A percentile compares a stretch with the other conserved stretches of the same genome.
These are phyloP conservation scores for Avicennia marina DNA, from an alignment of 257 asterid genomes.

Conservation along the genomic window DNA sequence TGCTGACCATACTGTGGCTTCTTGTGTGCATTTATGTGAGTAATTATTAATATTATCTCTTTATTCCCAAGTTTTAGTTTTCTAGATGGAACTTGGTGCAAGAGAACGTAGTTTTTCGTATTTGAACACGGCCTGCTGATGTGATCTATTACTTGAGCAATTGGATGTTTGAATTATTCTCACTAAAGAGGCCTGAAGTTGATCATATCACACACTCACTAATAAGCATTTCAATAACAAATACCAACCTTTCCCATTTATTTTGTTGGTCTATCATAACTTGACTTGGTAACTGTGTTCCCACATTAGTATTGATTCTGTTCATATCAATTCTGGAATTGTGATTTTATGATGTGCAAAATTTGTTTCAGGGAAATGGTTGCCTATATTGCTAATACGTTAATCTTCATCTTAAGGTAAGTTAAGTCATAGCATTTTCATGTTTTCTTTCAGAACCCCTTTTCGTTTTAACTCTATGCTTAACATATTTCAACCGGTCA, in stretches of 20 bases:
- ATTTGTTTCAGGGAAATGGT: slow-evolving; percentile 94
- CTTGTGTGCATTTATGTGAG: too few species aligned
- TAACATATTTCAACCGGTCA: too few species aligned
- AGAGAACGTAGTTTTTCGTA: too few species aligned
- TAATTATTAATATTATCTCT: too few species aligned
- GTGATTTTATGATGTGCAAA: slow-evolving; percentile 18
- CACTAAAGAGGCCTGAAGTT: neutral
- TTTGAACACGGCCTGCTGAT: neutral
- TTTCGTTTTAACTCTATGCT: too few species aligned
- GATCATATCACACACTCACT: neutral
- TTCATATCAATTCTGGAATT: slow-evolving; percentile 12
- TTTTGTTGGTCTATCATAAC: slow-evolving; percentile 12
- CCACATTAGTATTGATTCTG: too few species aligned
- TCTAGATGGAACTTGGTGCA: too few species aligned
- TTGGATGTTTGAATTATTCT: neutral
- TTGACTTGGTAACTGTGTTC: neutral
- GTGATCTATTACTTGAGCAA: neutral
- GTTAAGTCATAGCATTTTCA: neutral
- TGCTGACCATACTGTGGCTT: too few species aligned
- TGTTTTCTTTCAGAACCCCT: too few species aligned
- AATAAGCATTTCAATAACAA: neutral
- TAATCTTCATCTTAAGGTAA: slow-evolving; percentile 94
- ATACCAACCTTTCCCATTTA: neutral
- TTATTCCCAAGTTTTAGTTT: too few species aligned
- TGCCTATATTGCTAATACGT: slow-evolving; percentile 88